These are phyloP conservation scores for Candida gigantensis DNA, from an alignment of 1,139 yeast species.

Conservation along the genomic window DNA sequence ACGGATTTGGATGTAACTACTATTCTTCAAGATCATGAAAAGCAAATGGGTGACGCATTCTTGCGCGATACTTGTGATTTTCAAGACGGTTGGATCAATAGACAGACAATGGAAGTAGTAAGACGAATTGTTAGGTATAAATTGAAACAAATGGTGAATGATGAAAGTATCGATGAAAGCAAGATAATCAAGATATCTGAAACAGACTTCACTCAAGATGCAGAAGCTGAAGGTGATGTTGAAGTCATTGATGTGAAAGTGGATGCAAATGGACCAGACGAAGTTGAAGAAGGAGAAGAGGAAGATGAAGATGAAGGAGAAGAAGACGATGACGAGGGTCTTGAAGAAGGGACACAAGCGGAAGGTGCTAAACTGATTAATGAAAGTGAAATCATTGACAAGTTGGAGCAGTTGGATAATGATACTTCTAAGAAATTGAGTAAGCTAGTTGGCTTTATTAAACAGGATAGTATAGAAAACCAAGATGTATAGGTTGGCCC, in stretches of 20 bases:
- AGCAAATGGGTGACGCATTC: constrained; percentile 38
- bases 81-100: constrained; percentile 77
- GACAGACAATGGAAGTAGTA: constrained; percentile 60
- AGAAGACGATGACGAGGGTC: constrained; percentile 28
- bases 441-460: constrained; percentile 47
- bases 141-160: constrained; percentile 53
- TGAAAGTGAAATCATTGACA: constrained; percentile 27
- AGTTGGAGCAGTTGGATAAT: constrained; percentile 35
- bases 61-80: constrained; percentile 44
- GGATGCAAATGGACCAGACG: constrained; percentile 20
- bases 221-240: constrained; percentile 27
- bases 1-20: constrained; percentile 61
- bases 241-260: constrained; percentile 24
- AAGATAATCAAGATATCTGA: constrained; percentile 47
- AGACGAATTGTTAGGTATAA: constrained; percentile 75
- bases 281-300: constrained; percentile 23
- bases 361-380: constrained; percentile 13
- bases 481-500: background rate
- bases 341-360: constrained; percentile 17
- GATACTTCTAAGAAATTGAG: constrained; percentile 39
- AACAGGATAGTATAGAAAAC: constrained; percentile 35
- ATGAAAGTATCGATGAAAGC: constrained; percentile 38
- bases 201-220: constrained; percentile 38
- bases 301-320: constrained; percentile 20
- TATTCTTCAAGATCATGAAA: constrained; percentile 41